These are phyloP conservation scores for carrot (Daucus carota) DNA, from an alignment of 129 eudicot genomes.

Conservation along the genomic window DNA sequence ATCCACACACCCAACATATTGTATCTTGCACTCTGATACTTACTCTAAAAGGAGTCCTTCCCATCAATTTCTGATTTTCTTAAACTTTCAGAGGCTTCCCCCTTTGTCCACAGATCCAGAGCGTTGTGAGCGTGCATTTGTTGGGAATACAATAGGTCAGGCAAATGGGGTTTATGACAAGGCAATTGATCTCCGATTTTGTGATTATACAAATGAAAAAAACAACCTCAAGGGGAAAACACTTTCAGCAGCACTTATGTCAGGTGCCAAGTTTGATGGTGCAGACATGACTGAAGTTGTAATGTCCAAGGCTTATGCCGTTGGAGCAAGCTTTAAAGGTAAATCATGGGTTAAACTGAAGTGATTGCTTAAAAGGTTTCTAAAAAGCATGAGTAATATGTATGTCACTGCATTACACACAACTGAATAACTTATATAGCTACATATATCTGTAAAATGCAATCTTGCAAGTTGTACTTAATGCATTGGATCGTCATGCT, in stretches of 20 bases:
- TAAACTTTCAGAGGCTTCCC: slow-evolving; percentile 69
- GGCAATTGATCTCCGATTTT: slow-evolving; percentile 86
- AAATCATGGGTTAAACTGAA: slow-evolving; percentile 6
- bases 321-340: slow-evolving; percentile 94
- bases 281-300: slow-evolving; percentile 98
- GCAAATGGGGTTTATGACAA: slow-evolving; percentile 97
- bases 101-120: slow-evolving; percentile 87
- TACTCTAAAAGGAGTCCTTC: not conserved
- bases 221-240: slow-evolving; percentile 87
- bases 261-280: slow-evolving; percentile 94
- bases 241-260: slow-evolving; percentile 94
- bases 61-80: not conserved
- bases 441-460: not conserved
- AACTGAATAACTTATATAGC: too few species aligned
- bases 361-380: not conserved
- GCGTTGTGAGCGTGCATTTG: slow-evolving; percentile 83
- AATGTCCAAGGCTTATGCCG: slow-evolving; percentile 99
- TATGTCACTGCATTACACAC: not conserved
- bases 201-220: slow-evolving; percentile 91
- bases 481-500: not conserved
- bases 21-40: not conserved
- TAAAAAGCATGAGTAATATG: not conserved
- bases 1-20: not conserved
- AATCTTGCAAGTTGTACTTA: not conserved
- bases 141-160: slow-evolving; percentile 97